Conservation (phyloP, 768 basidiomycete genomes). For the Rhodocollybia butyracea region DNA sequence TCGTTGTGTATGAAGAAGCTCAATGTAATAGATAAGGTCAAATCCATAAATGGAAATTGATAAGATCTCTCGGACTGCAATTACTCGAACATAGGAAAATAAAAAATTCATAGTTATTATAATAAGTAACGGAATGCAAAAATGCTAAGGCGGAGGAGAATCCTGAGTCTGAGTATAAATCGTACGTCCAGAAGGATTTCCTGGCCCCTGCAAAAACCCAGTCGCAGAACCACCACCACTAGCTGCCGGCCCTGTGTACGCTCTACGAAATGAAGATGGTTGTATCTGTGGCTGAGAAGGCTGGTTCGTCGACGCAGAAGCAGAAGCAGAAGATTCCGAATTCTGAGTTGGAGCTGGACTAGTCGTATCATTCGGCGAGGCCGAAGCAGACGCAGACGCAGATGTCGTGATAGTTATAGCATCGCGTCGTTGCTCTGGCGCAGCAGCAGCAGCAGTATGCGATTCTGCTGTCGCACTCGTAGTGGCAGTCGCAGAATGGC, state of each 20-base stretch:
- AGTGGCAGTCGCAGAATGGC: too few relatives aligned
- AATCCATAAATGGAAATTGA: neutral
- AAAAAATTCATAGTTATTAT: too few relatives aligned
- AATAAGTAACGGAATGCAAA: too few relatives aligned
- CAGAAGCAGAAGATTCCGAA: slow-evolving; percentile 6
- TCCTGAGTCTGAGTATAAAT: slow-evolving; percentile 49
- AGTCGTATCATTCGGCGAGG: slow-evolving; percentile 18
- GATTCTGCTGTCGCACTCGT: too few relatives aligned
- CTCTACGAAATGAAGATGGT: slow-evolving; percentile 27
- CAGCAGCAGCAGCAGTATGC: too few relatives aligned
- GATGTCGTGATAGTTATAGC: too few relatives aligned
- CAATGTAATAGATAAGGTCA: neutral
- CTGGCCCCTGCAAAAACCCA: slow-evolving; percentile 43
- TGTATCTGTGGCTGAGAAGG: too few relatives aligned
- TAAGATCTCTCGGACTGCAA: neutral
- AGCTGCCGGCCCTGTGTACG: slow-evolving; percentile 25
- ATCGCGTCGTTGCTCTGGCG: neutral
- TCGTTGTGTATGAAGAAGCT: too few relatives aligned
- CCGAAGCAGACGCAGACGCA: too few relatives aligned
- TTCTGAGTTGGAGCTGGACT: slow-evolving; percentile 7
- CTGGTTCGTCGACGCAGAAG: too few relatives aligned
- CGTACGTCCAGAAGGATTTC: slow-evolving; percentile 56
- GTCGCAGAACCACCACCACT: slow-evolving; percentile 38
- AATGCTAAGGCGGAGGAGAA: neutral
- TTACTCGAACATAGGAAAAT: neutral